Evolutionary conservation across 345 rosid genomes (phyloP), one percentile per base, ranked within the genome.

Genomic region (Firmiana major): DNA sequence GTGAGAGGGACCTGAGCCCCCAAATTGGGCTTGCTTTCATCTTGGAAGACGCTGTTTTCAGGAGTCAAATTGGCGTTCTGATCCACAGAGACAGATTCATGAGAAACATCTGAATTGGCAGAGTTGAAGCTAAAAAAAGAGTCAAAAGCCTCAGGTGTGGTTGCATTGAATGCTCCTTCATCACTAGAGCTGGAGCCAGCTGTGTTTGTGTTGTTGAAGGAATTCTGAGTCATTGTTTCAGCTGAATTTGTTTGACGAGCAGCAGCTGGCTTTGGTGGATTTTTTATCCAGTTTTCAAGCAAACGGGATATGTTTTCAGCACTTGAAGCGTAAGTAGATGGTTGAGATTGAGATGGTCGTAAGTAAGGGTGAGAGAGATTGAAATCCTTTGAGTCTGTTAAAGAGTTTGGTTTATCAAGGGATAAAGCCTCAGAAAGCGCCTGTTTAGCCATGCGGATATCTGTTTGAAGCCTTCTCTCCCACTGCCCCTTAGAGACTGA

Each of bases 341-440:
- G 46, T 17, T 82, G 74, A 26, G 74, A 71, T 51, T 71, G 74
- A 51, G 60, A 31, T 9, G 62, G 62, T 10, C 17, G 19, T 19
- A 19, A 19, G 43, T 66, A 80, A 55, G 43, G 51, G 45, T 2
- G 19, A 76, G 59, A 78, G 76, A 7, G 43, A 57, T 4, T 24
- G 10, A 78, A 57, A 7, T 58, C 77, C 36, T 84, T 81, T 46
- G 71, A 34, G n/a, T 75, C 46, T 26, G 76, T 62, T 77, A 43
- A 63, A 24, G n/a, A 62, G 71, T 78, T 75, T 70, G 73, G 65
- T 77, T 87, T 88, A 62, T 89, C 93, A 31, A 90, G 86, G 7
- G 97, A 96, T 63, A 96, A 78, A 38, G 99, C 98, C 75, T 95
- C 93, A 11, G 83, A 82, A 5, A 96, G 87, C 51, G 98, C 98